Evolutionary conservation across 73 alveolate species (phyloP).

Genomic region (Tetrahymena malaccensis): DNA sequence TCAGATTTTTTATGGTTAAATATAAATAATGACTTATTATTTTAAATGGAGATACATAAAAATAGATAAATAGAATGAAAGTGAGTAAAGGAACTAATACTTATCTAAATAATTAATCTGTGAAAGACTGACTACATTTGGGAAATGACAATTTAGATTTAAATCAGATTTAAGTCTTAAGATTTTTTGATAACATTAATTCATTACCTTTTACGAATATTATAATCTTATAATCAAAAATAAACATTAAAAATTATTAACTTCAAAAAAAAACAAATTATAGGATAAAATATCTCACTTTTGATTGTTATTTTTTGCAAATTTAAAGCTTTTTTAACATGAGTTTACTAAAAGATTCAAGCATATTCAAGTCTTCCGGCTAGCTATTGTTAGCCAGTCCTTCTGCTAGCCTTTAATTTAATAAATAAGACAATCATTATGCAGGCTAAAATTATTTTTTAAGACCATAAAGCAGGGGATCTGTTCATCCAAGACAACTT

Average conservation of each 20-base stretch:
- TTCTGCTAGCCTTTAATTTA: neutral
- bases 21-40: neutral
- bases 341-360: neutral
- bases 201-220: neutral
- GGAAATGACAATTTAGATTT: neutral
- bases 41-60: neutral
- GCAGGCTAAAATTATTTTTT: neutral
- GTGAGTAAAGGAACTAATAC: neutral
- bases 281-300: neutral
- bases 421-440: neutral
- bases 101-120: neutral
- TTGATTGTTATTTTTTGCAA: neutral
- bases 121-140: neutral
- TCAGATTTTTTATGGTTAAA: neutral
- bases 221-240: neutral
- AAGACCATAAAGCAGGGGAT: neutral
- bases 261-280: neutral
- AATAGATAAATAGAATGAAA: no score
- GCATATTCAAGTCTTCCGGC: neutral
- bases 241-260: no score
- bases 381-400: neutral
- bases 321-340: neutral
- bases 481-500: neutral
- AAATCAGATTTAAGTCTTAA: neutral
- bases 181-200: neutral